Percentiles rank a stretch among this genome's conserved stretches.
Evolutionary conservation across 371 early-diverging fungal genomes (phyloP).

Genomic region (Coemansia sp.): DNA sequence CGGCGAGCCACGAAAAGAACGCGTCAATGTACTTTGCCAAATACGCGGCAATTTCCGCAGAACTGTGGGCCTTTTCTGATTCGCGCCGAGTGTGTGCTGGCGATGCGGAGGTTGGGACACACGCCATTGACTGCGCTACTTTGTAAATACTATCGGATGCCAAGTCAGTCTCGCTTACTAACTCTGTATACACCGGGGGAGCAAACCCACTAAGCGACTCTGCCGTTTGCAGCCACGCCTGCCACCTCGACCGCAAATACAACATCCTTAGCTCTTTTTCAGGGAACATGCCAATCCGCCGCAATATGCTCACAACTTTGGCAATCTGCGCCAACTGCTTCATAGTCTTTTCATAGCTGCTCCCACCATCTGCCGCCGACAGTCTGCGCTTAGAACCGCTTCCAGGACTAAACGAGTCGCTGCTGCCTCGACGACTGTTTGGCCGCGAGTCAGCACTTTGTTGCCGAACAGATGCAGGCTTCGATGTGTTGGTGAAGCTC

Average conservation of each 20-base stretch:
- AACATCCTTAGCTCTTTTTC: constrained; percentile 44
- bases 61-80: not conserved
- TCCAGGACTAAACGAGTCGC: not conserved
- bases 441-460: not conserved
- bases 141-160: not conserved
- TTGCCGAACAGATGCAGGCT: not conserved
- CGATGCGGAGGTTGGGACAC: not conserved
- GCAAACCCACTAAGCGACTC: constrained; percentile 37
- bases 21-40: constrained; percentile 29
- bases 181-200: constrained; percentile 4
- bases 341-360: constrained; percentile 1
- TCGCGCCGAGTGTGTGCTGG: not conserved
- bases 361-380: not conserved
- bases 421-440: not conserved
- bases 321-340: constrained; percentile 37
- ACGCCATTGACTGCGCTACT: not conserved
- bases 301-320: constrained; percentile 36
- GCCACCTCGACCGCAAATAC: constrained; percentile 46
- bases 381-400: not conserved
- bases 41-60: constrained; percentile 31
- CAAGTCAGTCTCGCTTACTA: too few relatives aligned
- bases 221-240: constrained; percentile 41
- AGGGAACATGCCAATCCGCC: constrained; percentile 38
- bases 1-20: constrained; percentile 42
- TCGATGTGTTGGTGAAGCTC: constrained; percentile 9